Evolutionary conservation across 768 basidiomycete genomes (phyloP).

Genomic region (Lactarius sp.): DNA sequence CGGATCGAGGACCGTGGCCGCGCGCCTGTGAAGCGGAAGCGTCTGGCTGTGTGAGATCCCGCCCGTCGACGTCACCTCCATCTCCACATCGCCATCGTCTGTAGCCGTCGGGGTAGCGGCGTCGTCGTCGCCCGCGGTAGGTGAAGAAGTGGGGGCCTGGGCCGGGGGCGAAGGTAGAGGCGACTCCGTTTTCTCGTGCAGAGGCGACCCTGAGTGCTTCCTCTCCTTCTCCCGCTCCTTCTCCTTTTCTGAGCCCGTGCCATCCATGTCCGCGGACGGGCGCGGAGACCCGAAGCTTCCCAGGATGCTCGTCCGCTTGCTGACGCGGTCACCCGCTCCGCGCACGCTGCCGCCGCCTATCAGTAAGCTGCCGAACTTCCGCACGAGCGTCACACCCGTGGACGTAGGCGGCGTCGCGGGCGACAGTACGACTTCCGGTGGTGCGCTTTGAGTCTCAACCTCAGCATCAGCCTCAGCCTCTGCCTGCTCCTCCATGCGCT

Average conservation of each 20-base stretch:
- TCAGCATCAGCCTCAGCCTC: conserved; percentile 29
- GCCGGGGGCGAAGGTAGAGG: background rate
- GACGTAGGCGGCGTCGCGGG: conserved; percentile 15
- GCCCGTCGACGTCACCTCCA: conserved; percentile 25
- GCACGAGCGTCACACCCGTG: conserved; percentile 27
- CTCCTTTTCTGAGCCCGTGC: conserved; percentile 12
- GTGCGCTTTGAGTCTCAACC: conserved; percentile 21
- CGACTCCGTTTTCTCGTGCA: conserved; percentile 23
- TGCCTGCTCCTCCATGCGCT: conserved; percentile 34
- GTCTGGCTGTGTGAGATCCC: conserved; percentile 40
- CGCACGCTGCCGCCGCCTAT: conserved; percentile 21
- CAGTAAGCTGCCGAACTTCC: conserved; percentile 26
- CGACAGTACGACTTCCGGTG: conserved; percentile 20
- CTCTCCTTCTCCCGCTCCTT: conserved; percentile 26
- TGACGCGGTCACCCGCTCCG: conserved; percentile 22
- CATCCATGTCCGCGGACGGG: conserved; percentile 14
- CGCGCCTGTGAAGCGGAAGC: conserved; percentile 65
- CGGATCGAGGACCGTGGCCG: conserved; percentile 73
- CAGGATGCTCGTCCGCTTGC: conserved; percentile 23
- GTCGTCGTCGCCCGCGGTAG: background rate
- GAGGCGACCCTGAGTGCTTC: conserved; percentile 31
- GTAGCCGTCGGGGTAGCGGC: background rate
- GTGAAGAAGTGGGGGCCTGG: background rate
- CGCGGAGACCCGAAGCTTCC: conserved; percentile 19
- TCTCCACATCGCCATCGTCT: background rate